Percentiles rank a stretch among this genome's conserved stretches.
phyloP scores from a whole-genome alignment of 352 stramenopile species.

The Phytophthora cryptogea region DNA sequence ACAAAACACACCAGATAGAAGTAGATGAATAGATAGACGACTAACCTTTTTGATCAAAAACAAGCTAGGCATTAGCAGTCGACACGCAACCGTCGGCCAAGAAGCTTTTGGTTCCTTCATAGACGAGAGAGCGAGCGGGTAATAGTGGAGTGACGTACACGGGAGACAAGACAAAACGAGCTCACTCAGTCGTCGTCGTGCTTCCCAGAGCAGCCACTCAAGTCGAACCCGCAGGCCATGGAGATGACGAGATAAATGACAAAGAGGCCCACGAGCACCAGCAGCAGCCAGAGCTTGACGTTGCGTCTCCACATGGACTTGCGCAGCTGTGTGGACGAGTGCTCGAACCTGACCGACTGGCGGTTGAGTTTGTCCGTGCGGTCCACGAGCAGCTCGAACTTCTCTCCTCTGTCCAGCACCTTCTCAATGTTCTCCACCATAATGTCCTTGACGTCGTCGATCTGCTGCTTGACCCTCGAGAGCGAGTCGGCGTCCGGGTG shows the following conservation, averaged over 20 bases:
- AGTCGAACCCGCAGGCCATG: constrained; percentile 87
- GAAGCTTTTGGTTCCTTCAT: neutral
- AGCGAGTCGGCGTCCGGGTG: constrained; percentile 93
- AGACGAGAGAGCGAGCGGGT: no score
- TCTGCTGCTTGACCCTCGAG: constrained; percentile 93
- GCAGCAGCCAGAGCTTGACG: constrained; percentile 85
- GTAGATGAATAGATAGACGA: constrained; percentile 34
- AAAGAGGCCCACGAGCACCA: constrained; percentile 78
- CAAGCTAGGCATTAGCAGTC: neutral
- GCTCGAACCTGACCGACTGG: constrained; percentile 97
- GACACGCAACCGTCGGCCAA: neutral
- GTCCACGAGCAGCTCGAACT: constrained; percentile 96
- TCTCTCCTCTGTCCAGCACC: constrained; percentile 98
- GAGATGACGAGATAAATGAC: constrained; percentile 87
- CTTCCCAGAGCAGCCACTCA: constrained; percentile 78
- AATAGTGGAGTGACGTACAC: no score
- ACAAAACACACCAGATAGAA: constrained; percentile 13
- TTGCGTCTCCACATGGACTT: constrained; percentile 89
- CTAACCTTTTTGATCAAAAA: constrained; percentile 13
- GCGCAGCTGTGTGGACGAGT: constrained; percentile 87
- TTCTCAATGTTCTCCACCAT: constrained; percentile 99
- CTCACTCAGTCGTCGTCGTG: constrained; percentile 40
- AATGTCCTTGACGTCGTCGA: constrained; percentile 98
- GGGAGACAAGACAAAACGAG: no score
- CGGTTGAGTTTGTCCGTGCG: constrained; percentile 96